Evolutionary conservation across 2,329 filamentous ascomycete species (phyloP), one percentile per base, ranked within the genome.

Genomic region (Xylaria sp.): DNA sequence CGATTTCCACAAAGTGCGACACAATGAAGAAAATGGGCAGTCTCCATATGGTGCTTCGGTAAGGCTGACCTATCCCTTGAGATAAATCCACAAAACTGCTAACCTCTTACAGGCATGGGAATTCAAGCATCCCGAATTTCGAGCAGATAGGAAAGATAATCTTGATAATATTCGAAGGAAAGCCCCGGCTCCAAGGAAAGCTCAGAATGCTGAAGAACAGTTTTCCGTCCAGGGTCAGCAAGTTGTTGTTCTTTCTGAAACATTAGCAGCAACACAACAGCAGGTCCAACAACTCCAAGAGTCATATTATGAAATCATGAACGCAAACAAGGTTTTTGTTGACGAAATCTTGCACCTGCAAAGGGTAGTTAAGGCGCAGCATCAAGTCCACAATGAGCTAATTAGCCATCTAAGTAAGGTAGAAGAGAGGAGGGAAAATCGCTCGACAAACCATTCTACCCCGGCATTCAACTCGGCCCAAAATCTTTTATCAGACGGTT

Each of bases 111-210:
- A 96, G 92, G 89, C 91, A 13, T 97, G 93, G 93, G 96, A 99
- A 79, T 99, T 99, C 79, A 97, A 96, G 79, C 96, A 99, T 77
- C 95, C 95, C 13, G 94, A 97, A 76, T 99, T 99, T 83, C 92
- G 94, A 75, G 91, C 92, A 72, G 95, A 97, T 81, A 97, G 95
- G 81, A 97, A 97, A 80, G 94, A 97, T 78, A 96, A 94, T 54
- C 86, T 99, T 57, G 96, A 99, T 77, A 98, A 97, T 74, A 99
- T 99, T 77, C 90, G 94, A 76, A 88, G 96, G 74, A 99, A 99
- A 82, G 95, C 96, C 2, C 96, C 96, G 0, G 94, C 95, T 1
- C 93, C 95, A 3, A 87, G 95, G 72, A 98, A 97, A 79, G 81
- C 86, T 3, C 87, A 88, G 72, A 82, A 83, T 11, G 79, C 84